Percentiles rank a stretch among this genome's conserved stretches.
These are phyloP conservation scores for Melaleuca alternifolia DNA, from an alignment of 345 rosid species.

Conservation along the genomic window DNA sequence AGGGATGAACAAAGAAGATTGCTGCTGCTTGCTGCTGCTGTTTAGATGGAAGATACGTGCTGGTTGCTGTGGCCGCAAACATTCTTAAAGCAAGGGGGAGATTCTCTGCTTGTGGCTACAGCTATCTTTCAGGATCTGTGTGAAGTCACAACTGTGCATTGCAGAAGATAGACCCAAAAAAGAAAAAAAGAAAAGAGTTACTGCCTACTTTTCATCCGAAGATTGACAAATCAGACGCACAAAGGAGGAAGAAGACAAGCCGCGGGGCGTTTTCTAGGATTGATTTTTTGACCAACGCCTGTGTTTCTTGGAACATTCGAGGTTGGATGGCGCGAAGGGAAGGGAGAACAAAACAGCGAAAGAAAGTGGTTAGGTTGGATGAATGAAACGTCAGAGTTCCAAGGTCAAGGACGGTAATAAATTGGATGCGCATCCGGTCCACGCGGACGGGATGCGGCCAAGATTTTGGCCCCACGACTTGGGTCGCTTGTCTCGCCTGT, in stretches of 20 bases:
- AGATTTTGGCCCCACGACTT: not conserved
- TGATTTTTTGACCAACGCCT: not conserved
- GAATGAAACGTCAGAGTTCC: not conserved
- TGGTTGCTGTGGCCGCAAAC: not conserved
- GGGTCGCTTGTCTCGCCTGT: not conserved
- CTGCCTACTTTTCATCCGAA: not conserved
- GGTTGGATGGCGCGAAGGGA: not conserved
- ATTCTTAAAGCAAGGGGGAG: not conserved
- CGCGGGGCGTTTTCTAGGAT: not conserved
- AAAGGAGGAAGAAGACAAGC: not conserved
- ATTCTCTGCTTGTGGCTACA: not conserved
- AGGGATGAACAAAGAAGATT: not conserved
- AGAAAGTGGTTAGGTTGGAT: not conserved
- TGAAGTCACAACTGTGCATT: not conserved
- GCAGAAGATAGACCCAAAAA: not conserved
- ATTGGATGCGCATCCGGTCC: not conserved
- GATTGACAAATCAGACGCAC: not conserved
- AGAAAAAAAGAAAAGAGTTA: not conserved
- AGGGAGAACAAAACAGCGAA: not conserved
- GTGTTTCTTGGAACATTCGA: not conserved
- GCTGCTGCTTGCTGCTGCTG: not conserved
- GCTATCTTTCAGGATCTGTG: not conserved
- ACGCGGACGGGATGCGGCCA: not conserved
- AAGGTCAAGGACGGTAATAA: not conserved
- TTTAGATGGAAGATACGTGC: not conserved